These are phyloP conservation scores for Moniliella sp. DNA, from an alignment of 1,284 basidiomycete genomes.

Conservation along the genomic window DNA sequence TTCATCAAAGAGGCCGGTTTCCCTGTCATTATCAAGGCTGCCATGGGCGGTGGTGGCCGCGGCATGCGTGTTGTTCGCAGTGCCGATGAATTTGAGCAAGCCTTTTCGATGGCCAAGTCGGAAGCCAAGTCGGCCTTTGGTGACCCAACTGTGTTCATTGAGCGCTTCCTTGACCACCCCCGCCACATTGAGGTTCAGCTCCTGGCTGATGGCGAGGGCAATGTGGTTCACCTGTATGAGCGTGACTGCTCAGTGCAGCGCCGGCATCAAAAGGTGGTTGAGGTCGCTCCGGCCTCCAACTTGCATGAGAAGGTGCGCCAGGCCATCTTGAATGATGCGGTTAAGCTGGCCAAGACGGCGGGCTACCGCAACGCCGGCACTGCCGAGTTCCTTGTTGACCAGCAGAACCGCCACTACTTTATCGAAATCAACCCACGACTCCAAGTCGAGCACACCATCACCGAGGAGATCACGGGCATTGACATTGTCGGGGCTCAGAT, in stretches of 20 bases:
- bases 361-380: slow-evolving; percentile 90
- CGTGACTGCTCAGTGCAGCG: slow-evolving; percentile 96
- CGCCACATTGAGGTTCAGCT: slow-evolving; percentile 94
- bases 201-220: slow-evolving; percentile 69
- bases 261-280: slow-evolving; percentile 94
- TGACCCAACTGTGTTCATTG: slow-evolving; percentile 93
- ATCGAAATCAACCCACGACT: slow-evolving; percentile 52
- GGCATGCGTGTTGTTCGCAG: slow-evolving; percentile 95
- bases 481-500: slow-evolving; percentile 97
- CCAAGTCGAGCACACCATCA: slow-evolving; percentile 40
- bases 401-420: slow-evolving; percentile 86
- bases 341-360: slow-evolving; percentile 76
- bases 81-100: slow-evolving; percentile 65
- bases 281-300: slow-evolving; percentile 87
- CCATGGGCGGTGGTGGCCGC: slow-evolving; percentile 92
- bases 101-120: slow-evolving; percentile 76
- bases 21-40: slow-evolving; percentile 81
- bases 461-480: slow-evolving; percentile 97
- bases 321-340: slow-evolving; percentile 65
- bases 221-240: slow-evolving; percentile 88
- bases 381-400: slow-evolving; percentile 73
- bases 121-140: slow-evolving; percentile 92
- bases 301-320: slow-evolving; percentile 73
- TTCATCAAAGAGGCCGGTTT: slow-evolving; percentile 91
- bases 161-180: slow-evolving; percentile 74